Evolutionary conservation across 257 asterid species (phyloP).

Genomic region (Voacanga thouarsii): DNA sequence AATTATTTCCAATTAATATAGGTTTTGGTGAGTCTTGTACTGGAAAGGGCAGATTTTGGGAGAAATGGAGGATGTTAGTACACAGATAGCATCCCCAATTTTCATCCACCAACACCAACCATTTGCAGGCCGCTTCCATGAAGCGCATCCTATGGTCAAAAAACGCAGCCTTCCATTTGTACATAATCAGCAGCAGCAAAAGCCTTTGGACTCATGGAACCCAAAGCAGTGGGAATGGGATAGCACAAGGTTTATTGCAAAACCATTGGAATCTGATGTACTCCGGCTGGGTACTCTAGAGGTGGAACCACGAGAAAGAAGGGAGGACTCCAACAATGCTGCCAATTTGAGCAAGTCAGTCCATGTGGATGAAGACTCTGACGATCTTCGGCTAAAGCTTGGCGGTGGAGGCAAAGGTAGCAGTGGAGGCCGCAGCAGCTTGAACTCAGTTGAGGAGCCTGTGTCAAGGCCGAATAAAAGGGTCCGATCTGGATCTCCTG

Average conservation of each 20-base stretch:
- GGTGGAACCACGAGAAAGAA: constrained; percentile 4
- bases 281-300: constrained; percentile 6
- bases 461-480: constrained; percentile 59
- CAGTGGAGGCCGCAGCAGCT: constrained; percentile 17
- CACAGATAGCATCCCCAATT: constrained; percentile 54
- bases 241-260: constrained; percentile 61
- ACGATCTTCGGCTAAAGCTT: constrained; percentile 45
- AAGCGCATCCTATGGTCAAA: constrained; percentile 38
- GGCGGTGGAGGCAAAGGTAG: constrained; percentile 36
- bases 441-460: constrained; percentile 38
- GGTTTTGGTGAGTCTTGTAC: constrained; percentile 1
- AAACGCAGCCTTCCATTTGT: constrained; percentile 57
- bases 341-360: constrained; percentile 20
- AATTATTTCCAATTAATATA: not conserved
- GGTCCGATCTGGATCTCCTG: constrained; percentile 79
- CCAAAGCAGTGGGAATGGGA: constrained; percentile 82
- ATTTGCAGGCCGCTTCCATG: constrained; percentile 37
- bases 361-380: constrained; percentile 23
- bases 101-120: constrained; percentile 56
- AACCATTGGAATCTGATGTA: constrained; percentile 40
- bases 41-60: not conserved
- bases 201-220: constrained; percentile 50
- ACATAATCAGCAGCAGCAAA: constrained; percentile 24
- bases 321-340: constrained; percentile 21
- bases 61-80: constrained; percentile 60